phyloP scores from a whole-genome alignment of 352 stramenopile genomes.

The Phytophthora litchii region DNA sequence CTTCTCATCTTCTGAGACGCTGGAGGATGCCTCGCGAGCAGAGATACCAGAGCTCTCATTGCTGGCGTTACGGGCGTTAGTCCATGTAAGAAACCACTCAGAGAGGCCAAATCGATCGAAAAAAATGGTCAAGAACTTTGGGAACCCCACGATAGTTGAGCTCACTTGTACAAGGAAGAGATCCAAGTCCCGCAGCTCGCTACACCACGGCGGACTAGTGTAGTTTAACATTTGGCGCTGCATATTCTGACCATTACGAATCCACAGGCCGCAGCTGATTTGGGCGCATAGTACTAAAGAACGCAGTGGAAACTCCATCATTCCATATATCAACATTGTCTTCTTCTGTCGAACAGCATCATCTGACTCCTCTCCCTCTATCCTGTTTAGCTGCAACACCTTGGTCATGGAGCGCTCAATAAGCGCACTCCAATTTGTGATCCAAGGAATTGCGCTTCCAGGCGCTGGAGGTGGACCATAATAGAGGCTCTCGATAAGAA shows the following conservation, averaged over 20 bases:
- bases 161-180: slow-evolving; percentile 78
- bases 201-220: slow-evolving; percentile 73
- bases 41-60: slow-evolving; percentile 51
- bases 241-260: slow-evolving; percentile 87
- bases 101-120: slow-evolving; percentile 83
- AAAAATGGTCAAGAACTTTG: slow-evolving; percentile 79
- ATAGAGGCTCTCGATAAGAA: slow-evolving; percentile 82
- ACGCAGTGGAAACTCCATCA: slow-evolving; percentile 83
- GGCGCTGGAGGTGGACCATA: slow-evolving; percentile 42
- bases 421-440: slow-evolving; percentile 57
- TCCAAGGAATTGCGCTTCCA: slow-evolving; percentile 36
- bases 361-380: slow-evolving; percentile 29
- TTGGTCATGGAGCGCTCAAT: slow-evolving; percentile 57
- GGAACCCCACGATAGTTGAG: slow-evolving; percentile 59
- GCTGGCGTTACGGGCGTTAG: slow-evolving; percentile 49
- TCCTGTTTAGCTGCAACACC: slow-evolving; percentile 24
- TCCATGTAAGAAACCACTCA: slow-evolving; percentile 73
- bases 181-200: slow-evolving; percentile 75
- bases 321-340: slow-evolving; percentile 65
- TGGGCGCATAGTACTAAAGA: slow-evolving; percentile 79
- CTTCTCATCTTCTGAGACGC: slow-evolving; percentile 58
- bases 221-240: slow-evolving; percentile 84
- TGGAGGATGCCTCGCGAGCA: slow-evolving; percentile 23
- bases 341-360: slow-evolving; percentile 48
- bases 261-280: slow-evolving; percentile 81